Conservation (phyloP, 2,329 filamentous ascomycete genomes). For the Colletotrichum sp. region DNA sequence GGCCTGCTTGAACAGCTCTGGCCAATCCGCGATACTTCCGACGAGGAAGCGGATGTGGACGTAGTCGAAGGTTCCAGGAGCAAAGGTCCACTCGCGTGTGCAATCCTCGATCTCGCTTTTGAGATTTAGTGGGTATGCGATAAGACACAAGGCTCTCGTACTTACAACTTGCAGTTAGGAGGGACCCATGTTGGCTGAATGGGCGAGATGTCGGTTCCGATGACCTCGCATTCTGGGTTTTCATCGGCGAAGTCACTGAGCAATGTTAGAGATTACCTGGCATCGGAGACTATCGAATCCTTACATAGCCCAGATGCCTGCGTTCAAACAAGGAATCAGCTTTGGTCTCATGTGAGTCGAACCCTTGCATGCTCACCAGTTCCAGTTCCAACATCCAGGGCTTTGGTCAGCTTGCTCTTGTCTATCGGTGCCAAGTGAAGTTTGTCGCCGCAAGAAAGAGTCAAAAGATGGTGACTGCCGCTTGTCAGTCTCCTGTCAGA, state of each 20-base stretch:
- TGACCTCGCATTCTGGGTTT: conserved; percentile 49
- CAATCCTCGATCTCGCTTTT: conserved; percentile 62
- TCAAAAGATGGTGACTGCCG: conserved; percentile 29
- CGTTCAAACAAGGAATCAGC: background rate
- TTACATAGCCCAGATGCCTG: conserved; percentile 20
- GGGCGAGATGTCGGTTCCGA: conserved; percentile 62
- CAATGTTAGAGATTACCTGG: background rate
- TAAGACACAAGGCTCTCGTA: background rate
- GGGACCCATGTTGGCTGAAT: conserved; percentile 63
- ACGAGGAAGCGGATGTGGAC: conserved; percentile 61
- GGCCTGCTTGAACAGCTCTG: conserved; percentile 51
- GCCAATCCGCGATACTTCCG: conserved; percentile 59
- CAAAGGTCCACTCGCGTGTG: conserved; percentile 53
- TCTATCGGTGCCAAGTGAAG: conserved; percentile 29
- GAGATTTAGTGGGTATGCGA: conserved; percentile 11
- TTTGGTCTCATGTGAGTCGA: background rate
- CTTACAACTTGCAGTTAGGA: conserved; percentile 53
- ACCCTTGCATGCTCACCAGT: conserved; percentile 24
- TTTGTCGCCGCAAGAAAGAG: conserved; percentile 26
- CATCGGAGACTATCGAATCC: background rate
- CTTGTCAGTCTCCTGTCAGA: background rate
- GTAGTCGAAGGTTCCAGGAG: conserved; percentile 56
- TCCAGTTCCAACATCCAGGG: conserved; percentile 60
- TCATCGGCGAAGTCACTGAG: conserved; percentile 52
- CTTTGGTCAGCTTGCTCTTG: conserved; percentile 21